These are phyloP conservation scores for Waitea zeae DNA, from an alignment of 1,284 basidiomycete genomes.

Conservation along the genomic window DNA sequence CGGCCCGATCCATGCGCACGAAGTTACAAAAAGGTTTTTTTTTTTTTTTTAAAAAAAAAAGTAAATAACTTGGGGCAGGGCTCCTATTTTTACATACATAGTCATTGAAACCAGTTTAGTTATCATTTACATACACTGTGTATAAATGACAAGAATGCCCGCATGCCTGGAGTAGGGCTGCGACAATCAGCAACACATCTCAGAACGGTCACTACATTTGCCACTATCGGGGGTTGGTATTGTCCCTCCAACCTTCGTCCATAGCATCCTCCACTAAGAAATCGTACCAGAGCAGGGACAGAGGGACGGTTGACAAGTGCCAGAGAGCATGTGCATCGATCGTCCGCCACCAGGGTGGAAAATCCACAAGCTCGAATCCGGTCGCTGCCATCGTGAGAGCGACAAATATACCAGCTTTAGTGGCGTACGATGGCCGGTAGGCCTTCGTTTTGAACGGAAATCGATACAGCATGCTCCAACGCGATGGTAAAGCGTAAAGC, in stretches of 20 bases:
- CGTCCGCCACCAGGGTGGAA: slow-evolving; percentile 58
- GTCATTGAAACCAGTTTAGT: too few relatives aligned
- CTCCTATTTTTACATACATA: too few relatives aligned
- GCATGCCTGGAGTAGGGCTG: too few relatives aligned
- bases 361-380: slow-evolving; percentile 82
- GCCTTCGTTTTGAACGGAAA: slow-evolving; percentile 32
- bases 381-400: slow-evolving; percentile 63
- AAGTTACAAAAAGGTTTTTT: too few relatives aligned
- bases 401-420: slow-evolving; percentile 44
- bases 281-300: slow-evolving; percentile 72
- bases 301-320: slow-evolving; percentile 79
- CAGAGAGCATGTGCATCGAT: slow-evolving; percentile 94
- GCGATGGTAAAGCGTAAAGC: slow-evolving; percentile 44
- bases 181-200: too few relatives aligned
- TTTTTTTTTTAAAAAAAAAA: too few relatives aligned
- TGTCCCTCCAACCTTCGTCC: slow-evolving; percentile 30
- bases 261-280: slow-evolving; percentile 59
- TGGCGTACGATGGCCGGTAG: slow-evolving; percentile 36
- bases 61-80: too few relatives aligned
- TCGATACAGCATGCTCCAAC: slow-evolving; percentile 26
- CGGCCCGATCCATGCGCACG: too few relatives aligned
- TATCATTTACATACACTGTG: too few relatives aligned
- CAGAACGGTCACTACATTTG: too few relatives aligned
- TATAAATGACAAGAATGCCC: too few relatives aligned
- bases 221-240: too few relatives aligned